phyloP scores from a whole-genome alignment of 306 rosid genomes.

The Purshia tridentata region DNA sequence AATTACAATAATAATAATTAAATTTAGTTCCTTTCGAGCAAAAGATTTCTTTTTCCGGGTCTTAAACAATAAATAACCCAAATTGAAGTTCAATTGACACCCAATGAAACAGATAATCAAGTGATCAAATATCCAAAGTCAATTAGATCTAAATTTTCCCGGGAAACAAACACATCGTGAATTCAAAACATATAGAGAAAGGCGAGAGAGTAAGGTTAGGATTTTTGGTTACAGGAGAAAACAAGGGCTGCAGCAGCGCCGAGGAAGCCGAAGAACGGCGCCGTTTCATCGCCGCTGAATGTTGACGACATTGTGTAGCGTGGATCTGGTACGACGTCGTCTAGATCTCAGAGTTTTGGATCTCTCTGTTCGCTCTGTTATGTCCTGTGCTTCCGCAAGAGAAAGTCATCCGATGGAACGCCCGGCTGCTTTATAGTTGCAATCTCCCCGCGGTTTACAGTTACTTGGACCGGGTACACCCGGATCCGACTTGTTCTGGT shows the following conservation, averaged over 20 bases:
- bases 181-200: constrained; percentile 12
- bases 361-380: constrained; percentile 19
- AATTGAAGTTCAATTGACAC: not conserved
- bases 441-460: too few relatives aligned
- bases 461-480: not conserved
- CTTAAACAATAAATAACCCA: not conserved
- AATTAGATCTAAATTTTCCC: not conserved
- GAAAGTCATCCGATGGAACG: not conserved
- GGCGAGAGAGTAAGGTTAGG: not conserved
- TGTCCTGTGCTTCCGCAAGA: constrained; percentile 10
- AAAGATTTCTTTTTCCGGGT: not conserved
- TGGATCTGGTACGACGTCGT: constrained; percentile 36
- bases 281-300: constrained; percentile 91
- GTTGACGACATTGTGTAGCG: constrained; percentile 43
- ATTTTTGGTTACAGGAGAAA: constrained; percentile 58
- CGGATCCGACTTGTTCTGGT: not conserved
- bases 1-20: not conserved
- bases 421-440: not conserved
- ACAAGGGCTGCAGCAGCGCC: constrained; percentile 93
- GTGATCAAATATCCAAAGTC: not conserved
- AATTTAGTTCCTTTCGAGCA: not conserved
- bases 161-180: not conserved
- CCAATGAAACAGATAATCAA: not conserved
- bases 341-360: constrained; percentile 36
- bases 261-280: constrained; percentile 87